phyloP scores from a whole-genome alignment of 225 moss, liverwort and hornwort species.

The Antitrichia curtipendula region DNA sequence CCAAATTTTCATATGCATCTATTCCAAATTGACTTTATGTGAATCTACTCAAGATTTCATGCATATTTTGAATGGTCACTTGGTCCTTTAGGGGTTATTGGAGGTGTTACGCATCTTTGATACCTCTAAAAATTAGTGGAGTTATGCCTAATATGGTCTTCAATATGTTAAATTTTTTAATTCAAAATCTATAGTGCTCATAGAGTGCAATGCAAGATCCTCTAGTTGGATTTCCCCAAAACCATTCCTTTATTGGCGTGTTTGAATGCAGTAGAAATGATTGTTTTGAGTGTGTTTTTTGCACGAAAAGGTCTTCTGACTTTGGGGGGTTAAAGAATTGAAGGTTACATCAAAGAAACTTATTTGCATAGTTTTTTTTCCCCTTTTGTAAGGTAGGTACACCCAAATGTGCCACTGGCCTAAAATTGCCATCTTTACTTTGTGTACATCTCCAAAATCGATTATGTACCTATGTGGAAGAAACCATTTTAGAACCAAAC shows the following conservation, averaged over 20 bases:
- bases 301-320: background rate
- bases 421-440: too few relatives aligned
- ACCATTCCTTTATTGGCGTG: background rate
- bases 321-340: background rate
- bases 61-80: background rate
- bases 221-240: background rate
- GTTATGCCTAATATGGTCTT: background rate
- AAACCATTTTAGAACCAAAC: too few relatives aligned
- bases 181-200: background rate
- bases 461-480: too few relatives aligned
- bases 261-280: background rate
- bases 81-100: rapidly evolving
- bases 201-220: background rate
- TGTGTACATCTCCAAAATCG: too few relatives aligned
- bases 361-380: background rate
- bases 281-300: background rate
- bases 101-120: background rate
- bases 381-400: too few relatives aligned
- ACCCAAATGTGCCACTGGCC: too few relatives aligned
- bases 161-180: rapidly evolving
- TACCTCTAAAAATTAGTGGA: background rate
- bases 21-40: background rate
- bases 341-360: background rate
- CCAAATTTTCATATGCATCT: background rate
- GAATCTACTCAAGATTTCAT: background rate